Conservation (phyloP, 2,329 filamentous ascomycete species). For the Epichloe hybrida region DNA sequence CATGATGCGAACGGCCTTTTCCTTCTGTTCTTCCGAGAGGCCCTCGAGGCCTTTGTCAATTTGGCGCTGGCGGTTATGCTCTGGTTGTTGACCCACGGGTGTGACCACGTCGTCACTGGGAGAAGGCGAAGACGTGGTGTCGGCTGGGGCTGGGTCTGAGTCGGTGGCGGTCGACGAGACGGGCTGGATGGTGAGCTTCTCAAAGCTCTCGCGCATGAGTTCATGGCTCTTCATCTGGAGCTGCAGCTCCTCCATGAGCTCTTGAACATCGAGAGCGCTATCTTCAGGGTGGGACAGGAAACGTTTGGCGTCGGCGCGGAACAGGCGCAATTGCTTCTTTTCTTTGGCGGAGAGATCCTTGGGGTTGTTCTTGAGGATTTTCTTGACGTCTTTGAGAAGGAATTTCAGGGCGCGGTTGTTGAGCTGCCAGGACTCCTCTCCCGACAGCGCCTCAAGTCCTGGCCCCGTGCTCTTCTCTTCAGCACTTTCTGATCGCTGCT, state of each 20-base stretch:
- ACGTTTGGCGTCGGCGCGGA: conserved; percentile 50
- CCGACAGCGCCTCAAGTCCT: conserved; percentile 8
- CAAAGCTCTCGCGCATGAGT: conserved; percentile 17
- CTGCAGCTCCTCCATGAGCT: conserved; percentile 20
- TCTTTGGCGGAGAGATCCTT: conserved; percentile 49
- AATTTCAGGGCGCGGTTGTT: conserved; percentile 15
- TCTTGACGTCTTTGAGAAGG: conserved; percentile 20
- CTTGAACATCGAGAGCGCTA: conserved; percentile 14
- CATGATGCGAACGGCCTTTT: conserved; percentile 21
- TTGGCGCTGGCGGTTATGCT: conserved; percentile 17
- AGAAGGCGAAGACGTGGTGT: not conserved
- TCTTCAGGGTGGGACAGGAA: conserved; percentile 35
- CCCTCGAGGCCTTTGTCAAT: conserved; percentile 23
- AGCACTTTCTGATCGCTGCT: not conserved
- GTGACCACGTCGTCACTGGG: not conserved
- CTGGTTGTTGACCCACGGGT: conserved; percentile 7
- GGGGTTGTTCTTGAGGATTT: conserved; percentile 29
- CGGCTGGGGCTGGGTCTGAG: conserved; percentile 7
- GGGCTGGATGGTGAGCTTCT: conserved; percentile 14
- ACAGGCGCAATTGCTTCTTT: conserved; percentile 63
- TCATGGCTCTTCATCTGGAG: conserved; percentile 20
- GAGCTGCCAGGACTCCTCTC: conserved; percentile 13
- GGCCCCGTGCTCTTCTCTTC: not conserved
- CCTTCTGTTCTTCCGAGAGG: conserved; percentile 18
- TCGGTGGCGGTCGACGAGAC: conserved; percentile 4